Percentiles rank a stretch among this genome's conserved stretches.
Evolutionary conservation across 2,329 filamentous ascomycete species (phyloP).

Genomic region (Ophiosphaerella narmari): DNA sequence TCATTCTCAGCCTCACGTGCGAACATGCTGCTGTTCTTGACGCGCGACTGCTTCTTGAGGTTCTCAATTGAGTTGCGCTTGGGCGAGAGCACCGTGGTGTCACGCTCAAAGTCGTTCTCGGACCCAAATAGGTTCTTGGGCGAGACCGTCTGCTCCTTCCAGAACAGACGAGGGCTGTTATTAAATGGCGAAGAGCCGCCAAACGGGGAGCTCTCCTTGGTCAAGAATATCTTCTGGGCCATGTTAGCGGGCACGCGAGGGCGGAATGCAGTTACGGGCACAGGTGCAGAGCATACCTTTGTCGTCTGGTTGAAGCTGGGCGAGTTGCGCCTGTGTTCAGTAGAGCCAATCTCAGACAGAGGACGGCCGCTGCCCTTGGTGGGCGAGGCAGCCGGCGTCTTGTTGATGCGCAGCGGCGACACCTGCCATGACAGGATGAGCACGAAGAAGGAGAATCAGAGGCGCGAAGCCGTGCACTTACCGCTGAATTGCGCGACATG

Average conservation of each 20-base stretch:
- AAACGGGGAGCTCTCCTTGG: slow-evolving; percentile 79
- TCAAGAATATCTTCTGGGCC: slow-evolving; percentile 67
- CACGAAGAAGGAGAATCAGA: not conserved
- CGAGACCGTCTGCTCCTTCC: slow-evolving; percentile 75
- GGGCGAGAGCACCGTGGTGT: slow-evolving; percentile 70
- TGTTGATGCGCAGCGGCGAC: slow-evolving; percentile 79
- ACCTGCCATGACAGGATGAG: slow-evolving; percentile 57
- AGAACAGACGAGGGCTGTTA: slow-evolving; percentile 84
- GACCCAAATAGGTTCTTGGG: slow-evolving; percentile 62
- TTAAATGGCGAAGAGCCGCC: slow-evolving; percentile 74
- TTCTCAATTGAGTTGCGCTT: slow-evolving; percentile 92
- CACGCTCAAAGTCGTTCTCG: slow-evolving; percentile 68
- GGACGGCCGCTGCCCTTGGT: slow-evolving; percentile 66
- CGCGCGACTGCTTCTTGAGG: slow-evolving; percentile 88
- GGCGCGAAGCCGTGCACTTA: slow-evolving; percentile 27
- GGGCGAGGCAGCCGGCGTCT: slow-evolving; percentile 66
- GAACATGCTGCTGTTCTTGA: slow-evolving; percentile 98
- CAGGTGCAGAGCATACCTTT: slow-evolving; percentile 60
- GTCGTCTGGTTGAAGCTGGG: slow-evolving; percentile 80
- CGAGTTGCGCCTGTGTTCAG: slow-evolving; percentile 86
- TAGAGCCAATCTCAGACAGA: slow-evolving; percentile 85
- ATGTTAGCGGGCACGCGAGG: slow-evolving; percentile 27
- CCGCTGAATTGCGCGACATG: slow-evolving; percentile 50
- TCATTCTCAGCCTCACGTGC: slow-evolving; percentile 89
- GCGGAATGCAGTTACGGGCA: slow-evolving; percentile 8